Evolutionary conservation across 768 basidiomycete genomes (phyloP), one percentile per base, ranked within the genome.

Genomic region (Tricholoma terreum): DNA sequence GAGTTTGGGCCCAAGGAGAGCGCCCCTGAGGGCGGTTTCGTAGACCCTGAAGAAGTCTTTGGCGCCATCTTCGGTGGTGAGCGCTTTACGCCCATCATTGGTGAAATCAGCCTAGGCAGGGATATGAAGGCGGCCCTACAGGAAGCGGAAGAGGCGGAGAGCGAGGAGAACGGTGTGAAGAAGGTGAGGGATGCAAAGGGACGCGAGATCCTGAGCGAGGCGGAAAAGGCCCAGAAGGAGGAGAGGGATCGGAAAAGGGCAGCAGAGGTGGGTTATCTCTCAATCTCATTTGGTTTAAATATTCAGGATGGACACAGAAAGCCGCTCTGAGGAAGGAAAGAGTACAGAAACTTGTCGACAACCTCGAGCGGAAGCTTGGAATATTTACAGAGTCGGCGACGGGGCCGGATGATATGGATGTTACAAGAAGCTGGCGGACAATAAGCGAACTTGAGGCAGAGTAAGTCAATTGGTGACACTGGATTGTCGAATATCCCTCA

Each of bases 121-220:
- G 94, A 96, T 65, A 94, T 96, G 94, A 96, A 96, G 76, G 81
- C 87, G 2, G 94, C 92, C 4, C 71, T 95, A 66, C 93, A 95
- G 66, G 92, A 94, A 67, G 92, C 85, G 0, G 89, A 89, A 35
- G 90, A 90, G 50, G 82, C 78, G 0, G 86, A 85, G 33, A 74
- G 73, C 15, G 57, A 78, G 1, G 88, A 84, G 64, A 79, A 69
- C 7, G 76, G 75, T 14, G 82, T 80, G 49, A 82, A 83, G 67
- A 84, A 79, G 66, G 74, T 80, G 15, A 78, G 80, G 66, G 85
- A 80, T 59, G 72, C 75, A 27, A 82, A 81, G 60, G 79, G 79
- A 4, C 73, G 75, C 69, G 80, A 82, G 51, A 80, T 84, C 4
- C 57, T 86, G 15, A 77, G 74, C 33, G 83, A 84, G 9, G 90